These are phyloP conservation scores for Rutstroemia sp. DNA, from an alignment of 2,329 filamentous ascomycete genomes.

Conservation along the genomic window DNA sequence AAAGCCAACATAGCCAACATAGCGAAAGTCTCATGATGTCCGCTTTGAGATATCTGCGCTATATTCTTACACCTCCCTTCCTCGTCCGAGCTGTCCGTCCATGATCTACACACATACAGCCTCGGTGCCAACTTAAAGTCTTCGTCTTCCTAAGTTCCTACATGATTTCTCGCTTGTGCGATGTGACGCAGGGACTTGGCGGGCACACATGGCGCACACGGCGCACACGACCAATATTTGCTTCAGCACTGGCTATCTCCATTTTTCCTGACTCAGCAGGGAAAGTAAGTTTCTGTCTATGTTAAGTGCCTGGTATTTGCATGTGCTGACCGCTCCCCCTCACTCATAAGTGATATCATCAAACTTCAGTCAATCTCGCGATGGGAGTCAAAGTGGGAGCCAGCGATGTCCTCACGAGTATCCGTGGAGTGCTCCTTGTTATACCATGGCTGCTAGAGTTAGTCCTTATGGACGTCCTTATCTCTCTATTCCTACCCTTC, in stretches of 20 bases:
- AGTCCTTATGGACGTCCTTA: conserved; percentile 42
- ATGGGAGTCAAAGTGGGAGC: neutral
- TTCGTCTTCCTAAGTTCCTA: too few relatives aligned
- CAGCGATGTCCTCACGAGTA: conserved; percentile 20
- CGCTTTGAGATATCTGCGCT: too few relatives aligned
- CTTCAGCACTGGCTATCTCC: neutral
- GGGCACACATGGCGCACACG: too few relatives aligned
- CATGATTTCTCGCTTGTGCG: too few relatives aligned
- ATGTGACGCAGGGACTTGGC: too few relatives aligned
- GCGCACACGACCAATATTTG: too few relatives aligned
- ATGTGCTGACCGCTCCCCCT: conserved; percentile 1
- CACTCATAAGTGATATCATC: neutral
- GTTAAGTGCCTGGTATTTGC: neutral
- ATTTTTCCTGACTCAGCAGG: conserved; percentile 7
- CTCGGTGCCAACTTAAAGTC: too few relatives aligned
- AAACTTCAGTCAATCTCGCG: neutral
- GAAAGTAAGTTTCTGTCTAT: neutral
- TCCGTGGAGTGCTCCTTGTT: conserved; percentile 38
- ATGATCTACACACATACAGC: too few relatives aligned
- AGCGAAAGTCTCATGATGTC: too few relatives aligned
- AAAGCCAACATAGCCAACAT: too few relatives aligned
- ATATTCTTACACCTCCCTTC: too few relatives aligned
- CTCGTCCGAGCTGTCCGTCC: too few relatives aligned
- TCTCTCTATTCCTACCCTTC: conserved; percentile 42
- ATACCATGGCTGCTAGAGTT: conserved; percentile 48